phyloP scores from a whole-genome alignment of 306 rosid genomes.

The Corylus avellana region DNA sequence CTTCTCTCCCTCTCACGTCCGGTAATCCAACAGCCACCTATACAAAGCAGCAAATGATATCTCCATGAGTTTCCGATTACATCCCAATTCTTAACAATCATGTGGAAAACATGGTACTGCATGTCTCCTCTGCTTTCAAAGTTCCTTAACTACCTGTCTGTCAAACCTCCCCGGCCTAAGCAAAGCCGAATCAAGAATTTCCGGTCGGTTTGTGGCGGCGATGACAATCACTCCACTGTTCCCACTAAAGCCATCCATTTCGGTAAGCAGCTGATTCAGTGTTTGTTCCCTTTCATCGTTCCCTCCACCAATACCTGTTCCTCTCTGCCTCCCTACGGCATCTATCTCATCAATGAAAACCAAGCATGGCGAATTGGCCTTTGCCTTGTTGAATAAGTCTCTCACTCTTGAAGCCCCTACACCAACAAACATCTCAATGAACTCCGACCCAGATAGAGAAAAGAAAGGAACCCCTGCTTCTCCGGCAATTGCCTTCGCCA shows the following conservation, averaged over 20 bases:
- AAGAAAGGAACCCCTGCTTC: slow-evolving; percentile 92
- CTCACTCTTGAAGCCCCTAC: slow-evolving; percentile 88
- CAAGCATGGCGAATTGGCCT: slow-evolving; percentile 69
- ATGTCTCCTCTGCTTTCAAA: not conserved
- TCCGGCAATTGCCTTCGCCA: slow-evolving; percentile 84
- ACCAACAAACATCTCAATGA: slow-evolving; percentile 83
- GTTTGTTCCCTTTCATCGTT: slow-evolving; percentile 86
- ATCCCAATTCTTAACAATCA: too few relatives aligned
- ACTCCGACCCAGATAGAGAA: slow-evolving; percentile 80
- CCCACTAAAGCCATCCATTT: slow-evolving; percentile 79
- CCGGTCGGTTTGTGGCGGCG: slow-evolving; percentile 77
- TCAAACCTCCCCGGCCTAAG: slow-evolving; percentile 81
- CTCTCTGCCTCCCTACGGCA: slow-evolving; percentile 87
- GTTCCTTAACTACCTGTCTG: slow-evolving; percentile 52
- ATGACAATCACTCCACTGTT: slow-evolving; percentile 72
- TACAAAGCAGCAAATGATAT: slow-evolving; percentile 4
- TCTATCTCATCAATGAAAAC: slow-evolving; percentile 81
- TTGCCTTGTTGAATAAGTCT: slow-evolving; percentile 74
- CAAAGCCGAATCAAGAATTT: slow-evolving; percentile 78
- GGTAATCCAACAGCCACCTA: slow-evolving; percentile 74
- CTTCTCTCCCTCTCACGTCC: slow-evolving; percentile 75
- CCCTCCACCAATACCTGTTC: slow-evolving; percentile 86
- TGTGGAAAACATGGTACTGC: too few relatives aligned
- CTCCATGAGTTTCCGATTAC: not conserved
- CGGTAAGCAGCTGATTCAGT: slow-evolving; percentile 73